Conservation (phyloP, 164 flowering plant genomes). For the Sedum album region DNA sequence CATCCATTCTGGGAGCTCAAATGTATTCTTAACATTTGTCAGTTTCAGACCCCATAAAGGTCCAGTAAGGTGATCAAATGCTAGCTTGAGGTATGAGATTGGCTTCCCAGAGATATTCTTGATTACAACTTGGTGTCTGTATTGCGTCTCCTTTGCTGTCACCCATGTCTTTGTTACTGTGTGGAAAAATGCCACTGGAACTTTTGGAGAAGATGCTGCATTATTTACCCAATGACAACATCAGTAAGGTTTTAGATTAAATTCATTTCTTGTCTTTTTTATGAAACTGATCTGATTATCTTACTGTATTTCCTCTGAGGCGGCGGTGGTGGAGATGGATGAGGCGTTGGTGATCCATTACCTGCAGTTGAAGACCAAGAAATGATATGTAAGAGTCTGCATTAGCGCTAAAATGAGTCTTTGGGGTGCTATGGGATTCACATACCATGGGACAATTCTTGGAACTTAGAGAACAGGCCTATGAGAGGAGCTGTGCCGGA, state of each 20-base stretch:
- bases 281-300: neutral
- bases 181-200: conserved; percentile 56
- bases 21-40: conserved; percentile 33
- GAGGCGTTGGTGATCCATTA: neutral
- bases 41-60: conserved; percentile 60
- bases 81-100: conserved; percentile 41
- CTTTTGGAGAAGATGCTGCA: conserved; percentile 10
- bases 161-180: conserved; percentile 58
- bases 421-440: neutral
- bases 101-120: conserved; percentile 50
- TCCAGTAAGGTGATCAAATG: conserved; percentile 50
- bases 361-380: neutral
- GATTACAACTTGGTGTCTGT: no score
- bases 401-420: neutral
- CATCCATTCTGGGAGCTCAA: conserved; percentile 47
- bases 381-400: neutral
- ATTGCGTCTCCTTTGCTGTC: conserved; percentile 24
- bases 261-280: neutral
- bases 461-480: conserved; percentile 73
- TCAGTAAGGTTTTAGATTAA: no score
- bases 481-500: conserved; percentile 59
- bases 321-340: neutral
- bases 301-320: neutral
- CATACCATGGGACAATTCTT: conserved; percentile 14
- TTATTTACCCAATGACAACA: neutral